Percentiles rank a stretch among this genome's conserved stretches.
These are phyloP conservation scores for Mytilinidion resinicola DNA, from an alignment of 495 filamentous ascomycete species.

Conservation along the genomic window DNA sequence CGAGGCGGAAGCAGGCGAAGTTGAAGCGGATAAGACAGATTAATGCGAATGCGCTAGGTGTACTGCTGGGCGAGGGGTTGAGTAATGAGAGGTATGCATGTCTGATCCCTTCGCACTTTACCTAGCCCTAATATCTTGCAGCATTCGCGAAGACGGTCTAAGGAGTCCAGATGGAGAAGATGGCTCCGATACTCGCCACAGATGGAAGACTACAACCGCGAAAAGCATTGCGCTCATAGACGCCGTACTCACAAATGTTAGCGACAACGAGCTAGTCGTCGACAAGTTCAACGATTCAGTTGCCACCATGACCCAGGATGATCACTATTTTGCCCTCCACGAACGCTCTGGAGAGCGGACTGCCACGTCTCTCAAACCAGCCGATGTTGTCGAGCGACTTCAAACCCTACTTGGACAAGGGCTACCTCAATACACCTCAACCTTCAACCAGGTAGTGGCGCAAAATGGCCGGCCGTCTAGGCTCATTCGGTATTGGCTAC, in stretches of 20 bases:
- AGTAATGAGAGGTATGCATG: constrained; percentile 37
- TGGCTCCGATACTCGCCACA: constrained; percentile 41
- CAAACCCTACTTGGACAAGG: constrained; percentile 54
- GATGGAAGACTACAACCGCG: constrained; percentile 67
- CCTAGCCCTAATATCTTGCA: neutral
- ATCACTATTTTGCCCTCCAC: constrained; percentile 44
- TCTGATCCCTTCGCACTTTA: constrained; percentile 16
- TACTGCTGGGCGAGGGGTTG: constrained; percentile 77
- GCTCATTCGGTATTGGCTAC: constrained; percentile 85
- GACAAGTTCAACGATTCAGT: constrained; percentile 72
- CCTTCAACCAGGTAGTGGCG: constrained; percentile 44
- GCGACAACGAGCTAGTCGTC: constrained; percentile 46
- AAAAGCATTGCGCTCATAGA: constrained; percentile 75
- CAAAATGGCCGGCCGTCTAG: constrained; percentile 67
- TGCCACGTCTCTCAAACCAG: constrained; percentile 40
- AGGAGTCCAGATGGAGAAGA: constrained; percentile 38
- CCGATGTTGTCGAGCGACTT: constrained; percentile 59
- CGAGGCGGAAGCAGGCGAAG: constrained; percentile 57
- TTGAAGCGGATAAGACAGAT: constrained; percentile 64
- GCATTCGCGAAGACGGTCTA: constrained; percentile 34
- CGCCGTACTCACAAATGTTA: constrained; percentile 60
- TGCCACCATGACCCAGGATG: constrained; percentile 56
- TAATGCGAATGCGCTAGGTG: constrained; percentile 78
- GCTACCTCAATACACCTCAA: constrained; percentile 51
- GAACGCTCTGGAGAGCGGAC: constrained; percentile 34